A percentile compares a stretch with the other conserved stretches of the same genome.
These are phyloP conservation scores for Fusarium buharicum DNA, from an alignment of 2,329 filamentous ascomycete genomes.

Conservation along the genomic window DNA sequence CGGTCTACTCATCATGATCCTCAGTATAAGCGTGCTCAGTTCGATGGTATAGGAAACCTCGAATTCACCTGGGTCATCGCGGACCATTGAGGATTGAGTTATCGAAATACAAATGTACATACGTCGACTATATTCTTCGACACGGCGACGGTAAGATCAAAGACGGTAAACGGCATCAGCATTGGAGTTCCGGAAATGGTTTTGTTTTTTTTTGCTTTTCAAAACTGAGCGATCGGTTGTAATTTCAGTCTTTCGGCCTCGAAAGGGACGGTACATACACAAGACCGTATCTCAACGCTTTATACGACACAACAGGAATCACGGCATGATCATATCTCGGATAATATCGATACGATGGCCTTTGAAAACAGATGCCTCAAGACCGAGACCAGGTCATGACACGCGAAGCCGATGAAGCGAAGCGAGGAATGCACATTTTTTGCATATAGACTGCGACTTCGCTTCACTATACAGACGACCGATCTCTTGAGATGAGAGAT, in stretches of 20 bases:
- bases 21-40: conserved; percentile 85
- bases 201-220: conserved; percentile 40
- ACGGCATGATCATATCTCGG: background rate
- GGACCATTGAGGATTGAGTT: conserved; percentile 33
- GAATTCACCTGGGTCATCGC: conserved; percentile 29
- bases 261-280: conserved; percentile 31
- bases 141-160: conserved; percentile 38
- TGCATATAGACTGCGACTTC: conserved; percentile 44
- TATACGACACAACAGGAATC: conserved; percentile 2
- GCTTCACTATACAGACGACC: conserved; percentile 35
- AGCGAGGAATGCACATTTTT: conserved; percentile 37
- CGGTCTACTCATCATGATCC: conserved; percentile 93
- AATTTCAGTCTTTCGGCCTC: conserved; percentile 39
- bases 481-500: conserved; percentile 33
- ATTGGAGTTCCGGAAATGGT: conserved; percentile 49
- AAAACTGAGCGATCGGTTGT: conserved; percentile 38
- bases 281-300: conserved; percentile 18
- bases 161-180: conserved; percentile 47
- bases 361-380: conserved; percentile 30
- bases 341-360: conserved; percentile 24
- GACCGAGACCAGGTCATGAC: conserved; percentile 1
- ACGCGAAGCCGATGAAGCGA: conserved; percentile 13
- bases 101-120: conserved; percentile 37
- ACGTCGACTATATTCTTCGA: conserved; percentile 34
- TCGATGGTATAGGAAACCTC: conserved; percentile 58